These are phyloP conservation scores for Pseudogymnoascus sp. DNA, from an alignment of 2,329 filamentous ascomycete genomes.

Conservation along the genomic window DNA sequence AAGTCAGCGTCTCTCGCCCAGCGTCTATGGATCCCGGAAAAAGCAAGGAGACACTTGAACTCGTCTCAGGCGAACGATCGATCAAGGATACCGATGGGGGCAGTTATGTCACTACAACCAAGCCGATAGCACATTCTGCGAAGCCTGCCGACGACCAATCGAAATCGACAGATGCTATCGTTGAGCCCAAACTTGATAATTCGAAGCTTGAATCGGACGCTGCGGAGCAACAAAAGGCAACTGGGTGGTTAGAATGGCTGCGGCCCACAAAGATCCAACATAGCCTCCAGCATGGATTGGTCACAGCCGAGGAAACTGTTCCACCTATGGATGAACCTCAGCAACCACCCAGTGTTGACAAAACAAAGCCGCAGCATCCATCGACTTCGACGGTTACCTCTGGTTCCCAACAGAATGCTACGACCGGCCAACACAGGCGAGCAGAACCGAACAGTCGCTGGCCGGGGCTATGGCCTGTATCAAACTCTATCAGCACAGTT, in stretches of 20 bases:
- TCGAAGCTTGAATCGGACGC: not conserved
- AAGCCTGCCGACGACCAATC: not conserved
- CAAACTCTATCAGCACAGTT: slow-evolving; percentile 16
- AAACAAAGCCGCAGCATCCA: not conserved
- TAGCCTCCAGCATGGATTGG: not conserved
- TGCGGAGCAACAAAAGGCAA: not conserved
- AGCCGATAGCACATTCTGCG: not conserved
- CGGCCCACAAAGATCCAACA: not conserved
- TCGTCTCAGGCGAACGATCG: not conserved
- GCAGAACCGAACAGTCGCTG: slow-evolving; percentile 5
- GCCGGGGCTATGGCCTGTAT: slow-evolving; percentile 20
- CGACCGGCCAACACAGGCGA: not conserved
- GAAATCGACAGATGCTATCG: not conserved
- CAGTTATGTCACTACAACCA: not conserved
- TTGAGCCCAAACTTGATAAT: not conserved
- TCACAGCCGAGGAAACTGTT: not conserved
- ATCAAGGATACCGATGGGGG: not conserved
- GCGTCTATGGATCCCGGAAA: slow-evolving; percentile 29
- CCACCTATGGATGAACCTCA: not conserved
- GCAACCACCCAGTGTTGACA: not conserved
- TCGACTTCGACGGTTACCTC: not conserved
- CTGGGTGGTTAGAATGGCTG: slow-evolving; percentile 2
- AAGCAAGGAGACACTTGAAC: slow-evolving; percentile 27
- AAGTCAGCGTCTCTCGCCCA: slow-evolving; percentile 19
- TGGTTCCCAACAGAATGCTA: not conserved